phyloP scores from a whole-genome alignment of 192 early-diverging fungal genomes.

The Piromyces sp. region DNA sequence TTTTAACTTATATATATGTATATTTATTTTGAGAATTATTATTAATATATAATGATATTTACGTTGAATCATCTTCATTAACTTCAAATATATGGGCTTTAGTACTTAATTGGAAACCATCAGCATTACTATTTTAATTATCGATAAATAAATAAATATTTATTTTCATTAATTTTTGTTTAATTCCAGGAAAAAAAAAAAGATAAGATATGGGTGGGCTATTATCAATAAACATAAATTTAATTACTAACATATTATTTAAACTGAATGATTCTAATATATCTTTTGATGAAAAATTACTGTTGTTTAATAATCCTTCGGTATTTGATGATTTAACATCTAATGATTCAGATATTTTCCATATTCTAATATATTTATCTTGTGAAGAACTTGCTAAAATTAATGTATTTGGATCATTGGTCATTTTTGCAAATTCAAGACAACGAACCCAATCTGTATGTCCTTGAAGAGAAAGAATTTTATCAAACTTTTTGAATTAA shows the following conservation, averaged over 20 bases:
- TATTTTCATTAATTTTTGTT: no score
- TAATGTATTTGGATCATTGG: slow-evolving; percentile 13
- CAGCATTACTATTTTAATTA: slow-evolving; percentile 3
- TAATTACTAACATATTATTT: slow-evolving; percentile 11
- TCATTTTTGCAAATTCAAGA: slow-evolving; percentile 42
- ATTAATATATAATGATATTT: background rate
- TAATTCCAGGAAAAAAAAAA: no score
- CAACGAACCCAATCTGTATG: slow-evolving; percentile 89
- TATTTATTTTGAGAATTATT: no score
- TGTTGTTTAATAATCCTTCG: slow-evolving; percentile 1
- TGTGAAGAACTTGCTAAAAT: slow-evolving; percentile 77
- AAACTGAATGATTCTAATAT: slow-evolving; percentile 21
- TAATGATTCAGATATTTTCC: slow-evolving; percentile 44
- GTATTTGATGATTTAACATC: background rate
- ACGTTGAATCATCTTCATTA: slow-evolving; percentile 2
- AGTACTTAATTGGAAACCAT: slow-evolving; percentile 51
- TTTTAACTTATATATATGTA: no score
- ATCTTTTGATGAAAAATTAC: slow-evolving; percentile 14
- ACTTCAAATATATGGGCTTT: slow-evolving; percentile 64
- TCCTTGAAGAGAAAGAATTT: slow-evolving; percentile 50
- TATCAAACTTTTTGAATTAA: slow-evolving; percentile 43
- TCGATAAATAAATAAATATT: background rate
- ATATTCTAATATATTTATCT: slow-evolving; percentile 83
- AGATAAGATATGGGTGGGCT: no score
- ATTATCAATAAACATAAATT: background rate